These are phyloP conservation scores for Penicillium sp. DNA, from an alignment of 2,329 filamentous ascomycete species.

Conservation along the genomic window DNA sequence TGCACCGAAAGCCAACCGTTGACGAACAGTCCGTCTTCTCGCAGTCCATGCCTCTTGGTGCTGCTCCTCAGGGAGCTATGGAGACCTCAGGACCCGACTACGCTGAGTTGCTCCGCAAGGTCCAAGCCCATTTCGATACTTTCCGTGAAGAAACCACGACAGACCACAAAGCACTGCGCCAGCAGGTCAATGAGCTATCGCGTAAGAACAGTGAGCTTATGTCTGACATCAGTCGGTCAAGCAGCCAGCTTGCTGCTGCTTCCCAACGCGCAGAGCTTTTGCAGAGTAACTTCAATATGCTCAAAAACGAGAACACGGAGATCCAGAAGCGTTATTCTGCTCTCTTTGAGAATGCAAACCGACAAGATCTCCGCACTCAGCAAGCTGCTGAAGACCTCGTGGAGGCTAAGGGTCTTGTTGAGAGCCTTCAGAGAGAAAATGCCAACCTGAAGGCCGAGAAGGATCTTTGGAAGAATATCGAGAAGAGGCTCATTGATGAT, in stretches of 20 bases:
- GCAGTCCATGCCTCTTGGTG: conserved; percentile 63
- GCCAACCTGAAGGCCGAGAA: conserved; percentile 95
- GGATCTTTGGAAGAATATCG: conserved; percentile 89
- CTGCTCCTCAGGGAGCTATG: conserved; percentile 47
- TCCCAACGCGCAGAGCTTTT: conserved; percentile 86
- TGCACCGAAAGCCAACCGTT: conserved; percentile 67
- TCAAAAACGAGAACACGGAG: conserved; percentile 82
- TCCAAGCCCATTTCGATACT: conserved; percentile 85
- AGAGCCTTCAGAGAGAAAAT: conserved; percentile 86
- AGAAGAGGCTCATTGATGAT: conserved; percentile 82
- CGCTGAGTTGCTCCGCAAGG: conserved; percentile 75
- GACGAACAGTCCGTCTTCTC: conserved; percentile 66
- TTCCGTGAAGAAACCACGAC: conserved; percentile 82
- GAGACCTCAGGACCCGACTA: conserved; percentile 62
- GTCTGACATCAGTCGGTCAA: conserved; percentile 74
- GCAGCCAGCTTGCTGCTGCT: conserved; percentile 77
- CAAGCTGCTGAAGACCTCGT: conserved; percentile 92
- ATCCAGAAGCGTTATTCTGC: conserved; percentile 77
- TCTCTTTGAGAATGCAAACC: conserved; percentile 78
- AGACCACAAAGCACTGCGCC: conserved; percentile 77
- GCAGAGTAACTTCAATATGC: conserved; percentile 78
- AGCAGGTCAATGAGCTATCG: conserved; percentile 79
- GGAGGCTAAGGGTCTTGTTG: conserved; percentile 75
- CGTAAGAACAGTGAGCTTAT: conserved; percentile 80
- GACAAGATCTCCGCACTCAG: conserved; percentile 85